Conservation (phyloP, 495 filamentous ascomycete species). For the Neurospora sp. region DNA sequence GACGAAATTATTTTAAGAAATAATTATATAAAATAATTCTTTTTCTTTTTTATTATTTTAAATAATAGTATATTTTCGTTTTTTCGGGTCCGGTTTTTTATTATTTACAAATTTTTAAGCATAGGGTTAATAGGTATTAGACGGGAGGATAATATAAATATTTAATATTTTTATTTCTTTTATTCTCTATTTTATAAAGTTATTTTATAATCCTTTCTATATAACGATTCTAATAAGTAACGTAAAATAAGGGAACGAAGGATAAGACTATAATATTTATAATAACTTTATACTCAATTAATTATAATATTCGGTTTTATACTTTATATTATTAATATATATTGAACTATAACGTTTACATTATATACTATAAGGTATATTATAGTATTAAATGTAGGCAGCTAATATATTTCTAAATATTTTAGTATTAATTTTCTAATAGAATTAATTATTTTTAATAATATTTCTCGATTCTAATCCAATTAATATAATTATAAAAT, state of each 20-base stretch:
- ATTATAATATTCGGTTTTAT: neutral
- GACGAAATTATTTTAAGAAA: neutral
- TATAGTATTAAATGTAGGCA: neutral
- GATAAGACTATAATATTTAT: neutral
- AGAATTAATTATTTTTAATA: no score
- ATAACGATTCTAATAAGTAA: neutral
- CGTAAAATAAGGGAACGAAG: neutral
- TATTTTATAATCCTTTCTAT: neutral
- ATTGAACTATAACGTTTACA: neutral
- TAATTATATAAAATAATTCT: neutral
- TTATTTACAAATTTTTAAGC: neutral
- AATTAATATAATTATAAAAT: no score
- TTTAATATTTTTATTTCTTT: neutral
- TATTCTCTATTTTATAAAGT: neutral
- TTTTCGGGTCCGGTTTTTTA: neutral
- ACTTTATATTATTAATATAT: neutral
- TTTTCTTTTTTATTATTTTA: neutral
- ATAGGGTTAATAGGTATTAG: neutral
- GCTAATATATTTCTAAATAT: neutral
- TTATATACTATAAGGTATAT: neutral
- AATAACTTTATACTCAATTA: neutral
- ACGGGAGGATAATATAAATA: neutral
- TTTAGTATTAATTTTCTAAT: neutral
- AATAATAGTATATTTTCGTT: neutral
- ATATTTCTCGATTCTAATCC: no score